Base-by-base conservation (phyloP, 495 filamentous ascomycete genomes). In the Penicillium silybi region DNA sequence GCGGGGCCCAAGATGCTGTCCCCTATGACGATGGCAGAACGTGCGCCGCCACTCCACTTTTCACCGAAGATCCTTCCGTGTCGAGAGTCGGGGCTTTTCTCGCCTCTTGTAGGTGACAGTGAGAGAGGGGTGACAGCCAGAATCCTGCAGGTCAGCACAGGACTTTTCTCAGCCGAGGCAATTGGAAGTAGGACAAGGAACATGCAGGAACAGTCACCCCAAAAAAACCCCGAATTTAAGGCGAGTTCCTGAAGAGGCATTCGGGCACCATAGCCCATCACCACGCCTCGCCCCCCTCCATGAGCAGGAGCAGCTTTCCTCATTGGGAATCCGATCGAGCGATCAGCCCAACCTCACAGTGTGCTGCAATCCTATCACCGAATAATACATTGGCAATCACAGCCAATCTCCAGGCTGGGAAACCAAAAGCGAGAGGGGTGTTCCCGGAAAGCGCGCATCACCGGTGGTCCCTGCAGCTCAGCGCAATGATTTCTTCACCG, bases 31-130 rank as follows among this genome's bases (percentile, higher is more conserved):
- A 19, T 26, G 13, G 26, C 27, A 9, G 35, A 57, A 53, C 27
- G 50, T 39, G 49, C 44, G n/a, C 46, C 11, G 23, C 15, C 17
- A n/a, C 44, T 32, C 44, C 43, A 52, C 43, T 43, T 15, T 40
- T 3, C 17, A 44, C 13, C 22, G 56, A 29, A 23, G 55, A 57
- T 57, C 55, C 13, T n/a, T 53, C 39, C 55, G 49, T 19, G 20
- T 17, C 34, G 35, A 40, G 22, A 16, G 23, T 45, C 48, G 44
- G 40, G 47, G 42, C 5, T 26, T 27, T 46, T 39, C 6, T n/a
- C n/a, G n/a, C n/a, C n/a, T n/a, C n/a, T n/a, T n/a, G n/a, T n/a
- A n/a, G n/a, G n/a, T n/a, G 16, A 13, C 29, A n/a, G 23, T 23
- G 9, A 22, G 26, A 22, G 26, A 48, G 16, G 38, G 7, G 23